phyloP scores from a whole-genome alignment of 2,329 filamentous ascomycete species.

The Cordyceps cicadae region DNA sequence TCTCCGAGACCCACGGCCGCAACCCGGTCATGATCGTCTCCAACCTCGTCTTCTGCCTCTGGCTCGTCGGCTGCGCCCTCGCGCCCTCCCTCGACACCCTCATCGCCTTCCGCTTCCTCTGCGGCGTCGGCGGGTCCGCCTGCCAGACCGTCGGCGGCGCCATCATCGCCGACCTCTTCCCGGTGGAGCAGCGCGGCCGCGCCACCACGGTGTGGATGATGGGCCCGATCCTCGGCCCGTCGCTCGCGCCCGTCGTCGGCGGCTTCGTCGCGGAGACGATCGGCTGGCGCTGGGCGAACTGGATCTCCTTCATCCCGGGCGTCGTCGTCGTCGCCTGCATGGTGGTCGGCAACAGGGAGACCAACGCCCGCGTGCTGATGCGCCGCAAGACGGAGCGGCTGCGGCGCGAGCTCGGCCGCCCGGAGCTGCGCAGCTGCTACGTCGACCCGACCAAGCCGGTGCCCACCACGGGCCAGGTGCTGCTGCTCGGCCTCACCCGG shows the following conservation, averaged over 20 bases:
- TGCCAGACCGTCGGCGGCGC: slow-evolving; percentile 47
- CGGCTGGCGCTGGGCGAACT: slow-evolving; percentile 46
- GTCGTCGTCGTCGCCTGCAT: slow-evolving; percentile 19
- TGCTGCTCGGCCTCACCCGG: slow-evolving; percentile 43
- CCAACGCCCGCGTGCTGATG: slow-evolving; percentile 39
- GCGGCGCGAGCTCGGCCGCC: slow-evolving; percentile 34
- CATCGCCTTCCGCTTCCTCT: slow-evolving; percentile 51
- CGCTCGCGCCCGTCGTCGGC: slow-evolving; percentile 37
- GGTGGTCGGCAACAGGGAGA: slow-evolving; percentile 31
- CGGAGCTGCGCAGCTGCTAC: slow-evolving; percentile 39
- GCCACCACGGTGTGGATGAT: slow-evolving; percentile 44
- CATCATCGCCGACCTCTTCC: slow-evolving; percentile 47
- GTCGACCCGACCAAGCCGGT: slow-evolving; percentile 22
- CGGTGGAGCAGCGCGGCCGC: slow-evolving; percentile 35
- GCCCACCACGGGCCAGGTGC: slow-evolving; percentile 18
- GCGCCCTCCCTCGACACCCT: slow-evolving; percentile 44
- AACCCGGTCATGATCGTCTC: slow-evolving; percentile 46
- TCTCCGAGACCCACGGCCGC: slow-evolving; percentile 59
- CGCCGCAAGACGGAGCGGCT: slow-evolving; percentile 38
- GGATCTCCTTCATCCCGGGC: slow-evolving; percentile 42
- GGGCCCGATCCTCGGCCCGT: slow-evolving; percentile 51
- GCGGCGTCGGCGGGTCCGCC: slow-evolving; percentile 49
- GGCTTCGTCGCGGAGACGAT: slow-evolving; percentile 41
- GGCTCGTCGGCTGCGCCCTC: slow-evolving; percentile 57
- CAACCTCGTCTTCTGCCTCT: slow-evolving; percentile 53